A percentile compares a stretch with the other conserved stretches of the same genome.
Evolutionary conservation across 495 filamentous ascomycete genomes (phyloP).

Genomic region (Lichina pygmaea): DNA sequence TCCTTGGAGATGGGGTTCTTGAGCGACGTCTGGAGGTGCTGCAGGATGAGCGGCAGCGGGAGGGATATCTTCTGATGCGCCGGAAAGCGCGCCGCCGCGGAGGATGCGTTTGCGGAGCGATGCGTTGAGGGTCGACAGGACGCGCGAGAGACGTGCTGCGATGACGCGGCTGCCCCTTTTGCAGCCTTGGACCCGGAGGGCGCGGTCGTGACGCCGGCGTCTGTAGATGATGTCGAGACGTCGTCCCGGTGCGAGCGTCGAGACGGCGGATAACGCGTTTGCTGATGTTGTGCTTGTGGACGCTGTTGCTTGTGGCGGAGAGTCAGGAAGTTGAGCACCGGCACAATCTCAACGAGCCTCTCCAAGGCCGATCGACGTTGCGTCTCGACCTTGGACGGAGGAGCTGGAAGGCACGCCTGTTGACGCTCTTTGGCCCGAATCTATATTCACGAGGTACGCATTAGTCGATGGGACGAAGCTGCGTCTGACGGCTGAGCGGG

Average conservation of each 20-base stretch:
- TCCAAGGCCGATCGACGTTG: constrained; percentile 29
- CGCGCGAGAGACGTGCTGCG: not conserved
- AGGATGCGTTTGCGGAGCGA: not conserved
- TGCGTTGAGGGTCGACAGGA: not conserved
- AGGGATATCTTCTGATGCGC: constrained; percentile 19
- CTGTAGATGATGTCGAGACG: not conserved
- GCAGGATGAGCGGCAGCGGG: constrained; percentile 28
- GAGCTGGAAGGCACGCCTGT: constrained; percentile 14
- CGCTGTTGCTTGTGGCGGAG: constrained; percentile 5
- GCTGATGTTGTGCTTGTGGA: not conserved
- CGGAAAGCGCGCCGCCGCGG: constrained; percentile 3
- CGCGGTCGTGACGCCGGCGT: not conserved
- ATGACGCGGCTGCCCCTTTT: not conserved
- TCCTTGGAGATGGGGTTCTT: constrained; percentile 30
- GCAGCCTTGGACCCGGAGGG: not conserved
- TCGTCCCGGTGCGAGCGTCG: not conserved
- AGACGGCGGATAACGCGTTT: not conserved
- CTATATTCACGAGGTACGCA: constrained; percentile 1
- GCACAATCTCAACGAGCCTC: constrained; percentile 30
- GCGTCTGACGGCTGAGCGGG: too few species aligned
- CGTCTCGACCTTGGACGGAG: constrained; percentile 19
- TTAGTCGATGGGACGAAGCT: too few species aligned
- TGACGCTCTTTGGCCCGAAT: constrained; percentile 30
- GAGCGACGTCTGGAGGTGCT: constrained; percentile 31
- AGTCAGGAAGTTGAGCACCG: constrained; percentile 26